A percentile compares a stretch with the other conserved stretches of the same genome.
Conservation (phyloP, 108 stramenopile species). For the Nannochloropsis gaditana region DNA sequence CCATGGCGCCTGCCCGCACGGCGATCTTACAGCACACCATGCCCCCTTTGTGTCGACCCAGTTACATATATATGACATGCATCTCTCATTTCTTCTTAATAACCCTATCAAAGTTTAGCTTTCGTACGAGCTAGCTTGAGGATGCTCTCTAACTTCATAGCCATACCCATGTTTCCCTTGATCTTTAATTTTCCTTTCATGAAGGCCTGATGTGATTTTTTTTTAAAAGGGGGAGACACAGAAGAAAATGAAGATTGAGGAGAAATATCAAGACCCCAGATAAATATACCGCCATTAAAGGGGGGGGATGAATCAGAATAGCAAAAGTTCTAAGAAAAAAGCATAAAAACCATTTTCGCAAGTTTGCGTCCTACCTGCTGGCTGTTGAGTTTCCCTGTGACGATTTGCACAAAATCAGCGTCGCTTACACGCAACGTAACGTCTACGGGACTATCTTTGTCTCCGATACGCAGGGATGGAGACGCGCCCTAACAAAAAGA, state of each 20-base stretch:
- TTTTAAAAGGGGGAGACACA: neutral
- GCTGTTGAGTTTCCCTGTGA: neutral
- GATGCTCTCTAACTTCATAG: slow-evolving; percentile 27
- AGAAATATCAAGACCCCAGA: neutral
- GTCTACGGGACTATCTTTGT: neutral
- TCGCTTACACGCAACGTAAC: neutral
- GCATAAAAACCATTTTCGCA: too few relatives aligned
- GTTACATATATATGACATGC: too few relatives aligned
- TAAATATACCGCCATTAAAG: neutral
- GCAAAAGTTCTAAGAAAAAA: too few relatives aligned
- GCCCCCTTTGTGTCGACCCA: too few relatives aligned
- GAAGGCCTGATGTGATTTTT: neutral
- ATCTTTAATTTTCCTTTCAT: slow-evolving; percentile 28
- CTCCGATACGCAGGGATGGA: neutral
- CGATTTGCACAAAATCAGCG: neutral
- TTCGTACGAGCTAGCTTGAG: neutral
- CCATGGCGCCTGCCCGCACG: too few relatives aligned
- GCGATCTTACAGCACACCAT: too few relatives aligned
- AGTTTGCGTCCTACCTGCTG: neutral
- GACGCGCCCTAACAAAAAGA: neutral
- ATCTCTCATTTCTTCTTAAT: too few relatives aligned
- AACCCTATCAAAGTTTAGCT: neutral
- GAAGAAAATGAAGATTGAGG: neutral
- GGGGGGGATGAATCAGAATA: neutral
- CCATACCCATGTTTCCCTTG: slow-evolving; percentile 25